phyloP scores from a whole-genome alignment of 2,329 filamentous ascomycete genomes.

The Pyrenophora teres region DNA sequence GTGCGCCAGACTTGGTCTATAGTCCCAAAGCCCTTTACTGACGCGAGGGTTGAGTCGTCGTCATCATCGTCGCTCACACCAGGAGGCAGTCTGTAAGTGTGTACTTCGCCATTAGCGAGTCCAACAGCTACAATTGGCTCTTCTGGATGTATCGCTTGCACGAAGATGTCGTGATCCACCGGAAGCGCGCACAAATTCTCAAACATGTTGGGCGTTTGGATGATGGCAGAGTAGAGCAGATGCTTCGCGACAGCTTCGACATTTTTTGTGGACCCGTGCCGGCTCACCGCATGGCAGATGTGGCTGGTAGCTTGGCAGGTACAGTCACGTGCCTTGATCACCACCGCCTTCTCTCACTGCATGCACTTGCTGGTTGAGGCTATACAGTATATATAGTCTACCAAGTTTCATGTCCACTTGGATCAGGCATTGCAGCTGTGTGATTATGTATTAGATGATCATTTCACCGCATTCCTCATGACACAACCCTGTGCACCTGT shows the following conservation, averaged over 20 bases:
- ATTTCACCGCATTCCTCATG: too few relatives aligned
- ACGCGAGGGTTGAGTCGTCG: slow-evolving; percentile 54
- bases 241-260: slow-evolving; percentile 18
- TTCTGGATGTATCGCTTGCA: slow-evolving; percentile 82
- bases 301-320: slow-evolving; percentile 26
- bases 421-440: too few relatives aligned
- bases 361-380: too few relatives aligned
- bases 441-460: too few relatives aligned
- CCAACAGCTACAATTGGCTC: slow-evolving; percentile 87
- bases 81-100: slow-evolving; percentile 76
- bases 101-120: slow-evolving; percentile 81
- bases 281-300: slow-evolving; percentile 13
- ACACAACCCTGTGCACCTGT: too few relatives aligned
- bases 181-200: slow-evolving; percentile 91
- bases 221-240: slow-evolving; percentile 4
- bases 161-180: slow-evolving; percentile 82
- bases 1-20: slow-evolving; percentile 88
- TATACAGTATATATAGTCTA: too few relatives aligned
- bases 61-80: slow-evolving; percentile 56
- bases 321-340: not conserved
- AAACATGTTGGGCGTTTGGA: slow-evolving; percentile 64
- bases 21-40: slow-evolving; percentile 68
- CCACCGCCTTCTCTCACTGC: too few relatives aligned
- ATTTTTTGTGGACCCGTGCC: slow-evolving; percentile 32
- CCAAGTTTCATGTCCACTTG: too few relatives aligned